Conservation (phyloP, 371 early-diverging fungal genomes). For the Mortierella sp. region DNA sequence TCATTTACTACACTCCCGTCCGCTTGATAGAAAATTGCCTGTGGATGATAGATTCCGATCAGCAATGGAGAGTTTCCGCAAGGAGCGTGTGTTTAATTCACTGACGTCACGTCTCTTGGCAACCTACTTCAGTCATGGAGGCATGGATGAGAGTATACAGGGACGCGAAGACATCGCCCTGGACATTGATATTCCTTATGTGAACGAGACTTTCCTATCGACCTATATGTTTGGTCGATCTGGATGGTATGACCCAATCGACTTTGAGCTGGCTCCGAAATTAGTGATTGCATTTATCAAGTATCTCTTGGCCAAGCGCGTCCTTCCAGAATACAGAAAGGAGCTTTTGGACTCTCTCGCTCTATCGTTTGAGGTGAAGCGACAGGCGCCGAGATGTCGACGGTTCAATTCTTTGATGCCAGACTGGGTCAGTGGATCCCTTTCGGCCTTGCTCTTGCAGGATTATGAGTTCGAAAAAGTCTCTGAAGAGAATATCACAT, state of each 20-base stretch:
- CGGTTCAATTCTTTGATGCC: slow-evolving; percentile 33
- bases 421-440: slow-evolving; percentile 16
- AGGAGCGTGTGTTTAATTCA: slow-evolving; percentile 22
- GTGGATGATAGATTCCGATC: slow-evolving; percentile 27
- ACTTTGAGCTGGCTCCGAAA: slow-evolving; percentile 33
- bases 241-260: slow-evolving; percentile 25
- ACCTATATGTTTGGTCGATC: slow-evolving; percentile 14
- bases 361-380: slow-evolving; percentile 17
- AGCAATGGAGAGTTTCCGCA: slow-evolving; percentile 43
- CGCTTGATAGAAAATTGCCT: too few relatives aligned
- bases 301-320: slow-evolving; percentile 23
- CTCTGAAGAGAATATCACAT: not conserved
- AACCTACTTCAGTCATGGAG: slow-evolving; percentile 37
- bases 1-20: too few relatives aligned
- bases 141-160: slow-evolving; percentile 14
- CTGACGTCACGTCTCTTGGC: slow-evolving; percentile 22
- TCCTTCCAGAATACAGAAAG: slow-evolving; percentile 35
- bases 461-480: slow-evolving; percentile 4
- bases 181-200: slow-evolving; percentile 30
- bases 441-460: slow-evolving; percentile 11
- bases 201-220: slow-evolving; percentile 32
- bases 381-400: slow-evolving; percentile 19
- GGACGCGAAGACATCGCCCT: not conserved
- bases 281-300: slow-evolving; percentile 23
- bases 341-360: slow-evolving; percentile 14